These are phyloP conservation scores for Leavenworthia alabamica DNA, from an alignment of 345 rosid species.

Conservation along the genomic window DNA sequence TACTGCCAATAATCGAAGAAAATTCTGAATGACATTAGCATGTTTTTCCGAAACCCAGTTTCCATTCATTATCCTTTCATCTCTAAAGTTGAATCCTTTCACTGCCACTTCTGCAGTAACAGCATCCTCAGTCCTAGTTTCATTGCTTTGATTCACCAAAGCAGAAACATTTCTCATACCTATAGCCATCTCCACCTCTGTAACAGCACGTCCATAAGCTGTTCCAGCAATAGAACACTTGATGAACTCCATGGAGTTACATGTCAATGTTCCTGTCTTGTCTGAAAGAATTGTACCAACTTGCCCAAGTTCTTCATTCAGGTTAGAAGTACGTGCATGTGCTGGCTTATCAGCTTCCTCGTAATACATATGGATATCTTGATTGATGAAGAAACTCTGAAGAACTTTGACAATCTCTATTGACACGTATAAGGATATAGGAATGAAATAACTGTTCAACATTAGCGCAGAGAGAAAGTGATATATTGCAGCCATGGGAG, in stretches of 20 bases:
- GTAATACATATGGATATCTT: constrained; percentile 75
- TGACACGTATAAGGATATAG: constrained; percentile 90
- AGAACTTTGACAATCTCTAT: constrained; percentile 88
- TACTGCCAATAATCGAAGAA: constrained; percentile 66
- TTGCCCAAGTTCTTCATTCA: constrained; percentile 97
- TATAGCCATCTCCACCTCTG: constrained; percentile 79
- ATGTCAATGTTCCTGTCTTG: constrained; percentile 94
- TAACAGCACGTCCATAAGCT: constrained; percentile 74
- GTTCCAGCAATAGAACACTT: constrained; percentile 88
- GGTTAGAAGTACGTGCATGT: constrained; percentile 82
- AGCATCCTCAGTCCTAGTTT: constrained; percentile 26
- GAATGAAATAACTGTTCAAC: constrained; percentile 72
- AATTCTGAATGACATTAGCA: constrained; percentile 58
- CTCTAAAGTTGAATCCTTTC: constrained; percentile 87
- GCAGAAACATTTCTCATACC: constrained; percentile 50
- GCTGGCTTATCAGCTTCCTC: constrained; percentile 88
- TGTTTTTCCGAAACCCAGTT: constrained; percentile 65
- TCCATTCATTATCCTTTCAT: constrained; percentile 72
- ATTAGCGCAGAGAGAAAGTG: constrained; percentile 74
- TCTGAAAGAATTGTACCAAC: constrained; percentile 89
- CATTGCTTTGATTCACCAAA: constrained; percentile 24
- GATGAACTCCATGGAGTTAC: constrained; percentile 98
- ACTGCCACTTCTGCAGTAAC: constrained; percentile 31
- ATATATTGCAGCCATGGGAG: constrained; percentile 44
- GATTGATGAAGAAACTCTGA: constrained; percentile 83